phyloP scores from a whole-genome alignment of 441 rosid genomes.

The Eutrema salsugineum region DNA sequence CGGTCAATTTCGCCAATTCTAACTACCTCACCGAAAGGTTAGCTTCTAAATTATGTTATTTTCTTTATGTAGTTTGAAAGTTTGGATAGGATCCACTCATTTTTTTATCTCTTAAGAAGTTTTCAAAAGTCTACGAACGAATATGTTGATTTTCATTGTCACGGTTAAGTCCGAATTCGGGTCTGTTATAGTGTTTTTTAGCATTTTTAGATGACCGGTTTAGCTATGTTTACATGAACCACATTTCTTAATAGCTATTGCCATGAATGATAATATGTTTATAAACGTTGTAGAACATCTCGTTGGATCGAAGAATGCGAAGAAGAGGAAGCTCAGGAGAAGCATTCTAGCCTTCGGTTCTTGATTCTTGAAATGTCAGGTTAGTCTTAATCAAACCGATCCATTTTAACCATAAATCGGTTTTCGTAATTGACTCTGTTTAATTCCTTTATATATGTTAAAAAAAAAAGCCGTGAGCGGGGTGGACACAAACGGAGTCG shows the following conservation, averaged over 20 bases:
- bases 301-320: constrained; percentile 91
- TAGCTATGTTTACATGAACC: neutral
- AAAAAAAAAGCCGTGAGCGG: constrained; percentile 79
- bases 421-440: neutral
- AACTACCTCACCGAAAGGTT: constrained; percentile 89
- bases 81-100: neutral
- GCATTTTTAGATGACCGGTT: neutral
- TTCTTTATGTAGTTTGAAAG: neutral
- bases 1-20: constrained; percentile 84
- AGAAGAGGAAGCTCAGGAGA: constrained; percentile 43
- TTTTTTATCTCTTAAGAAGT: neutral
- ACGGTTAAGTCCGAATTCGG: neutral
- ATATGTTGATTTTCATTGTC: neutral
- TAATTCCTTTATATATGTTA: neutral
- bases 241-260: neutral
- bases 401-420: neutral
- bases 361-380: constrained; percentile 81
- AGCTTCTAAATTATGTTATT: neutral
- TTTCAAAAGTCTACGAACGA: neutral
- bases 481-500: constrained; percentile 85
- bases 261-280: neutral
- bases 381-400: constrained; percentile 18
- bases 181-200: neutral
- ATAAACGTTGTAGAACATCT: constrained; percentile 40
- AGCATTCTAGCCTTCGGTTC: constrained; percentile 47